These are phyloP conservation scores for Thielaviopsis populi DNA, from an alignment of 2,329 filamentous ascomycete genomes.

Conservation along the genomic window DNA sequence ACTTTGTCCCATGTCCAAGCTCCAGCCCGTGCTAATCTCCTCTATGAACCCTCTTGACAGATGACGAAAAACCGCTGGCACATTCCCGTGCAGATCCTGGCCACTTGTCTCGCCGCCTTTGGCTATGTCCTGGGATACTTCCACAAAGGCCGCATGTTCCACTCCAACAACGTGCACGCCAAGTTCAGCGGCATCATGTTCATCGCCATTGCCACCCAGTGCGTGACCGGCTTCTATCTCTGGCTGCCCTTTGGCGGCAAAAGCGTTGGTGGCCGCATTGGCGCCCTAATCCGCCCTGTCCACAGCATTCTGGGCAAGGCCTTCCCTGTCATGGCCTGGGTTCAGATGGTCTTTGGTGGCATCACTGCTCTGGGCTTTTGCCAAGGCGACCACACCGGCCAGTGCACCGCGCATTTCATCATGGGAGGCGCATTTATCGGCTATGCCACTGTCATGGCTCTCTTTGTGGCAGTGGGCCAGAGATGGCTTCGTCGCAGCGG, in stretches of 20 bases:
- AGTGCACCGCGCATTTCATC: constrained; percentile 93
- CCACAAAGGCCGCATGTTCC: constrained; percentile 79
- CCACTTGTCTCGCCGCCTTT: constrained; percentile 58
- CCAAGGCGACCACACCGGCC: constrained; percentile 75
- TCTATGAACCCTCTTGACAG: constrained; percentile 29
- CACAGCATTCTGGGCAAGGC: constrained; percentile 76
- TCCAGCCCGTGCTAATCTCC: not conserved
- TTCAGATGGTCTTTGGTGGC: constrained; percentile 90
- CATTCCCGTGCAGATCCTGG: constrained; percentile 69
- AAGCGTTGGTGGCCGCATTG: constrained; percentile 65
- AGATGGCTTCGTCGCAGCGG: constrained; percentile 69
- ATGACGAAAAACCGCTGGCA: constrained; percentile 88
- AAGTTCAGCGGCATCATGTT: constrained; percentile 69
- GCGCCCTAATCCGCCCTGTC: constrained; percentile 52
- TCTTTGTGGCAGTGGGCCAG: constrained; percentile 78
- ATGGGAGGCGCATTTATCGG: constrained; percentile 96
- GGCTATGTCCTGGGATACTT: constrained; percentile 86
- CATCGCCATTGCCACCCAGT: constrained; percentile 60
- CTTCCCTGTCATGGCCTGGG: constrained; percentile 77
- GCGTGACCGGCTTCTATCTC: constrained; percentile 70
- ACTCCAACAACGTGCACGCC: constrained; percentile 58
- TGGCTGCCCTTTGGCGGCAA: constrained; percentile 68
- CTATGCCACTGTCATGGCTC: constrained; percentile 76
- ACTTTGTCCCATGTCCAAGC: not conserved
- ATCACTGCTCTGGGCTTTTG: constrained; percentile 90